Conservation (phyloP, 805 yeast genomes). For the Sungouiozyma ichnusensis region DNA sequence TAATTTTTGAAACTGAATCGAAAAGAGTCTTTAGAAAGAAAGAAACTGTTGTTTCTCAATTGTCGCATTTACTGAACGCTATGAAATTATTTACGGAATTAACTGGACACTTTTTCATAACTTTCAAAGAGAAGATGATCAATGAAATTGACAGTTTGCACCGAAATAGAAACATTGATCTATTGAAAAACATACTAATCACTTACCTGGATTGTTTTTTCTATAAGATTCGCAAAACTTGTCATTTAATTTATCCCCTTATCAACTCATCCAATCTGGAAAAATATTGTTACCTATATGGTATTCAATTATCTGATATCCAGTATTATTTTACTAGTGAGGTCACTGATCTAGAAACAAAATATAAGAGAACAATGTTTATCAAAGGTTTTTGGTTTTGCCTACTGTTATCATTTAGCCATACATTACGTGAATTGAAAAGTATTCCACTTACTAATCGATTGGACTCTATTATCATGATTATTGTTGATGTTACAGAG, state of each 20-base stretch:
- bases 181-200: constrained; percentile 23
- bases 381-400: constrained; percentile 36
- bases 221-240: constrained; percentile 19
- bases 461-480: not conserved
- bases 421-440: constrained; percentile 1
- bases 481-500: not conserved
- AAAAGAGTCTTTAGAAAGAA: not conserved
- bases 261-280: constrained; percentile 29
- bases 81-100: not conserved
- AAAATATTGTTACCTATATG: constrained; percentile 37
- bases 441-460: not conserved
- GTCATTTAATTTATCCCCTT: constrained; percentile 21
- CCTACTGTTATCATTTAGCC: constrained; percentile 29
- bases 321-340: constrained; percentile 15
- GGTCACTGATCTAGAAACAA: constrained; percentile 19
- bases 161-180: not conserved
- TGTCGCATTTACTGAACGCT: not conserved
- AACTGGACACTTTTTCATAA: not conserved
- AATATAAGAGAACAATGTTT: constrained; percentile 28
- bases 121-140: not conserved
- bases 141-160: constrained; percentile 11
- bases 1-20: not conserved
- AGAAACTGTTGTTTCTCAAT: not conserved
- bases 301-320: constrained; percentile 25
- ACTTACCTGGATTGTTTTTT: constrained; percentile 24